Percentiles rank a stretch among this genome's conserved stretches.
Conservation (phyloP, 345 rosid genomes). For the Lepidium aucheri region DNA sequence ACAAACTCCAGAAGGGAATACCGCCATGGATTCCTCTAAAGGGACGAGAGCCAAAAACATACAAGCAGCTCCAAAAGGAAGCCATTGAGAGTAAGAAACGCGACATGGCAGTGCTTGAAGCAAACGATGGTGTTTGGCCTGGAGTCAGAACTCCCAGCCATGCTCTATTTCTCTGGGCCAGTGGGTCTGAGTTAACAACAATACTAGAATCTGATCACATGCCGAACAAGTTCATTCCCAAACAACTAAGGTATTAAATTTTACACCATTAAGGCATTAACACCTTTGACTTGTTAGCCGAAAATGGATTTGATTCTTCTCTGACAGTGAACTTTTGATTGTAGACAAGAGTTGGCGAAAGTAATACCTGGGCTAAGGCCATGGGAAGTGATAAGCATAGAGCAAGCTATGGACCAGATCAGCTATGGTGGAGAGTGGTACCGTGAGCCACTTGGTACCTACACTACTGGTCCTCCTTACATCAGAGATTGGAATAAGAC, state of each 20-base stretch:
- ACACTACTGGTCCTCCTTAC: conserved; percentile 78
- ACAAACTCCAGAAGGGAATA: conserved; percentile 84
- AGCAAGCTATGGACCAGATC: conserved; percentile 93
- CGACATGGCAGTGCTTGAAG: conserved; percentile 77
- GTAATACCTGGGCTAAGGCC: conserved; percentile 84
- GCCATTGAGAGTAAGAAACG: conserved; percentile 75
- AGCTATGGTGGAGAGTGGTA: conserved; percentile 84
- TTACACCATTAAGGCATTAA: background rate
- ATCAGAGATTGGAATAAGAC: conserved; percentile 57
- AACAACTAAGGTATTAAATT: conserved; percentile 53
- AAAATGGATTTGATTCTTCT: background rate
- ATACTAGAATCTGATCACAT: conserved; percentile 73
- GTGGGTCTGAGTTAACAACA: conserved; percentile 77
- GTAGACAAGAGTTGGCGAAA: conserved; percentile 52
- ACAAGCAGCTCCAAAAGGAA: conserved; percentile 75
- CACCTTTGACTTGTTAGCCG: background rate
- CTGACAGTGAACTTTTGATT: conserved; percentile 2
- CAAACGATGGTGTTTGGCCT: conserved; percentile 89
- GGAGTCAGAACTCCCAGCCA: conserved; percentile 82
- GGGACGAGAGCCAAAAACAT: conserved; percentile 67
- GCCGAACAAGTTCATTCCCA: conserved; percentile 93
- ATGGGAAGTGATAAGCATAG: conserved; percentile 91
- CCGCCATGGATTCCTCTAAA: conserved; percentile 84
- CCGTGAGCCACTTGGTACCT: conserved; percentile 75
- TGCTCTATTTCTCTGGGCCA: conserved; percentile 90